Conservation (phyloP, 2,329 filamentous ascomycete species). For the Amauroascus verrucosus region DNA sequence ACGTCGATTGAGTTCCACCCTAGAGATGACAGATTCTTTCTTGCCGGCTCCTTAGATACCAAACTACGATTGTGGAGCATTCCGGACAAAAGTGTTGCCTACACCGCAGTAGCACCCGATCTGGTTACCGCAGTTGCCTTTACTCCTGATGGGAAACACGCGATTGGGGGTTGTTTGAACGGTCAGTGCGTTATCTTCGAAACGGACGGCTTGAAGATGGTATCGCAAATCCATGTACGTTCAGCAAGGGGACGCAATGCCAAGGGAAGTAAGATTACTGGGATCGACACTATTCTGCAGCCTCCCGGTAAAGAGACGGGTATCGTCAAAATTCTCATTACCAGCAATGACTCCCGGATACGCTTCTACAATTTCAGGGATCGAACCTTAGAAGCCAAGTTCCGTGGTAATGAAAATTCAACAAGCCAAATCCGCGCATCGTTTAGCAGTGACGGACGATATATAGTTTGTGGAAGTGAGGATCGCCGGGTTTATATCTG, state of each 20-base stretch:
- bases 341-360: conserved; percentile 88
- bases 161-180: conserved; percentile 77
- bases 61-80: conserved; percentile 92
- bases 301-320: conserved; percentile 49
- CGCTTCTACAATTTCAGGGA: conserved; percentile 81
- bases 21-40: conserved; percentile 87
- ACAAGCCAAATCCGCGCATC: conserved; percentile 82
- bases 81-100: conserved; percentile 87
- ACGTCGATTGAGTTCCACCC: conserved; percentile 93
- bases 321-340: conserved; percentile 75
- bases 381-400: conserved; percentile 76
- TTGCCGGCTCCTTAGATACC: conserved; percentile 83
- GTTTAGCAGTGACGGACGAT: conserved; percentile 76
- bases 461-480: conserved; percentile 88
- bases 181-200: conserved; percentile 86
- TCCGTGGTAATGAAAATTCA: conserved; percentile 81
- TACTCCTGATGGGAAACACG: conserved; percentile 78
- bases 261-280: conserved; percentile 95
- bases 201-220: conserved; percentile 75
- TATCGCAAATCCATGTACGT: conserved; percentile 83
- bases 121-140: conserved; percentile 93
- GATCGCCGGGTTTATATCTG: conserved; percentile 86
- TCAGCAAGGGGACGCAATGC: conserved; percentile 87
- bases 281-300: conserved; percentile 64
- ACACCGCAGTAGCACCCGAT: conserved; percentile 63